phyloP scores from a whole-genome alignment of 441 rosid genomes.

The Arabidopsis lyrata region DNA sequence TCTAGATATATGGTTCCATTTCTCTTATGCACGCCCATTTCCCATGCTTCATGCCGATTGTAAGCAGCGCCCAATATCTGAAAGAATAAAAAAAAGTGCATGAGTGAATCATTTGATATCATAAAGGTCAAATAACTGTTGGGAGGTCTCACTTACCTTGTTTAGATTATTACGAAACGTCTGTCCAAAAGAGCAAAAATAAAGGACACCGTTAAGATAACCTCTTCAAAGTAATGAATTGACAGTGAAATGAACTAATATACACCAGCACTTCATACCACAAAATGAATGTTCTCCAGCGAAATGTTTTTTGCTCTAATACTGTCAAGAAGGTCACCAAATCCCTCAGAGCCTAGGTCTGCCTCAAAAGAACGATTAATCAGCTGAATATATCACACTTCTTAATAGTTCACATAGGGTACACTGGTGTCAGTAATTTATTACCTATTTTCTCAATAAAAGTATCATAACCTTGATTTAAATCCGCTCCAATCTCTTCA shows the following conservation, averaged over 20 bases:
- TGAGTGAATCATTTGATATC: constrained; percentile 16
- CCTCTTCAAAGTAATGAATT: constrained; percentile 29
- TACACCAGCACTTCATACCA: constrained; percentile 58
- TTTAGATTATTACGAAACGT: constrained; percentile 93
- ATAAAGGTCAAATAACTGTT: constrained; percentile 5
- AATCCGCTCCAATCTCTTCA: constrained; percentile 91
- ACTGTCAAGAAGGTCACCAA: constrained; percentile 85
- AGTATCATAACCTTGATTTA: constrained; percentile 91
- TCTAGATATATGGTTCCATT: constrained; percentile 93
- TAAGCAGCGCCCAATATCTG: constrained; percentile 93
- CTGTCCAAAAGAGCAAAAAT: constrained; percentile 50
- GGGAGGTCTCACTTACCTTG: constrained; percentile 63
- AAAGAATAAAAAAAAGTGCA: constrained; percentile 31
- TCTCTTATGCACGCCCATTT: constrained; percentile 99
- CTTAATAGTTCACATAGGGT: neutral
- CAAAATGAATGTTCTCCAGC: constrained; percentile 94
- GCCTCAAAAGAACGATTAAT: constrained; percentile 44
- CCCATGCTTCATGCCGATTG: constrained; percentile 88
- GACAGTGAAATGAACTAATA: neutral
- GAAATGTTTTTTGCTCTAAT: constrained; percentile 82
- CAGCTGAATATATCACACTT: constrained; percentile 33
- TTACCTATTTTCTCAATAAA: constrained; percentile 81
- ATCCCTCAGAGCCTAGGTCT: constrained; percentile 95
- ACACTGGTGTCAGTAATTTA: neutral
- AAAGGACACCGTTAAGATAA: constrained; percentile 41